phyloP scores from a whole-genome alignment of 192 early-diverging fungal genomes.

The Coemansia sp. region DNA sequence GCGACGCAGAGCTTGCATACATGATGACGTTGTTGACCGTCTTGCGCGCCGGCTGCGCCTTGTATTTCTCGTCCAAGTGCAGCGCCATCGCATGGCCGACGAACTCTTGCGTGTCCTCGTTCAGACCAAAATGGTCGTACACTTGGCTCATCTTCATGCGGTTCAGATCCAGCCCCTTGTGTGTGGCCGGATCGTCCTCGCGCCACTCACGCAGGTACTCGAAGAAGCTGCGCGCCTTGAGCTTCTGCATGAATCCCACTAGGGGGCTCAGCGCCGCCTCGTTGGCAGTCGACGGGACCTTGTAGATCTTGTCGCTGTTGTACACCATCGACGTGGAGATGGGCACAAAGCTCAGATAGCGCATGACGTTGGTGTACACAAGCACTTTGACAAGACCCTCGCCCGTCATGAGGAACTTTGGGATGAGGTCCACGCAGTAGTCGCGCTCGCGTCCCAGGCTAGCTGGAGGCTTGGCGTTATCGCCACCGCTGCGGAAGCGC shows the following conservation, averaged over 20 bases:
- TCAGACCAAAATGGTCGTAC: slow-evolving; percentile 90
- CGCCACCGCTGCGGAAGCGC: slow-evolving; percentile 62
- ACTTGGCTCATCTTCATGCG: slow-evolving; percentile 75
- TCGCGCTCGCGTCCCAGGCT: slow-evolving; percentile 75
- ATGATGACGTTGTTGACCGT: slow-evolving; percentile 89
- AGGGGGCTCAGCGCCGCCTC: slow-evolving; percentile 85
- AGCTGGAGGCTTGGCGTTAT: slow-evolving; percentile 42
- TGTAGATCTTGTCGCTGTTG: slow-evolving; percentile 86
- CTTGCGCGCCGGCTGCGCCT: slow-evolving; percentile 70
- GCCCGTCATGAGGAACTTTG: slow-evolving; percentile 99
- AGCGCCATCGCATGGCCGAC: slow-evolving; percentile 97
- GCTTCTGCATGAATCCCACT: slow-evolving; percentile 95
- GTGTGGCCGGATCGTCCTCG: slow-evolving; percentile 77
- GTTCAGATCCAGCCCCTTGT: slow-evolving; percentile 81
- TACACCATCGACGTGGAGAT: slow-evolving; percentile 92
- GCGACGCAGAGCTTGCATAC: slow-evolving; percentile 88
- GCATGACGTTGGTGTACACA: slow-evolving; percentile 96
- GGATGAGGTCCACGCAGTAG: slow-evolving; percentile 97
- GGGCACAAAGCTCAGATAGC: slow-evolving; percentile 97
- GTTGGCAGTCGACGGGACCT: slow-evolving; percentile 88
- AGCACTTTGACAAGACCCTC: slow-evolving; percentile 97
- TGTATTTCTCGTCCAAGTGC: slow-evolving; percentile 86
- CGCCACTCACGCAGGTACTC: slow-evolving; percentile 92
- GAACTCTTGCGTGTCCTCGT: slow-evolving; percentile 94
- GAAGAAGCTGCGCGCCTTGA: slow-evolving; percentile 89